Conservation (phyloP, 805 yeast species). For the Nematodospora valgi region DNA sequence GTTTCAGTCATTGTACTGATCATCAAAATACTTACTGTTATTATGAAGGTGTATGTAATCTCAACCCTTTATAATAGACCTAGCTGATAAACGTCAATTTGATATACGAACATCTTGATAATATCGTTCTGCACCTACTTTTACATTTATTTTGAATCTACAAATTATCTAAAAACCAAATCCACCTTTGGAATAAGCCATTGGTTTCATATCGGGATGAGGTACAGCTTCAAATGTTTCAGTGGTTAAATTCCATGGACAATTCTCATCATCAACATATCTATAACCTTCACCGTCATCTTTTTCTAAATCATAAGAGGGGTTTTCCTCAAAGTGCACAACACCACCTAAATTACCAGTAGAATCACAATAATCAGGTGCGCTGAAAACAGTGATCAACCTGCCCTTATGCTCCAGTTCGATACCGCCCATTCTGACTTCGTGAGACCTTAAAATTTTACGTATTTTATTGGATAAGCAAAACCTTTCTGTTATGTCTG, state of each 20-base stretch:
- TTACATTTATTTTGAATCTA: background rate
- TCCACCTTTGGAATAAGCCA: conserved; percentile 71
- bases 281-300: conserved; percentile 43
- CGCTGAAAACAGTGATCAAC: conserved; percentile 92
- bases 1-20: too few relatives aligned
- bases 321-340: conserved; percentile 59
- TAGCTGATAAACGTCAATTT: too few relatives aligned
- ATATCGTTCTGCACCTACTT: too few relatives aligned
- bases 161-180: conserved; percentile 36
- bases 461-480: conserved; percentile 67
- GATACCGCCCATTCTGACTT: conserved; percentile 89
- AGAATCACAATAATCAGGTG: conserved; percentile 95
- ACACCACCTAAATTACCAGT: conserved; percentile 91
- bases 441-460: conserved; percentile 90
- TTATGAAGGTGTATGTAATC: too few relatives aligned
- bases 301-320: conserved; percentile 42
- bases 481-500: conserved; percentile 83
- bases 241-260: conserved; percentile 48
- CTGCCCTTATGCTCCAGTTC: conserved; percentile 83
- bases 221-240: conserved; percentile 75
- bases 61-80: too few relatives aligned
- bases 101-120: too few relatives aligned
- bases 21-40: too few relatives aligned
- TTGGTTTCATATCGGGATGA: conserved; percentile 90
- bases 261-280: conserved; percentile 31